Conservation (phyloP, 768 basidiomycete species). For the Leccinum longicurvipes region DNA sequence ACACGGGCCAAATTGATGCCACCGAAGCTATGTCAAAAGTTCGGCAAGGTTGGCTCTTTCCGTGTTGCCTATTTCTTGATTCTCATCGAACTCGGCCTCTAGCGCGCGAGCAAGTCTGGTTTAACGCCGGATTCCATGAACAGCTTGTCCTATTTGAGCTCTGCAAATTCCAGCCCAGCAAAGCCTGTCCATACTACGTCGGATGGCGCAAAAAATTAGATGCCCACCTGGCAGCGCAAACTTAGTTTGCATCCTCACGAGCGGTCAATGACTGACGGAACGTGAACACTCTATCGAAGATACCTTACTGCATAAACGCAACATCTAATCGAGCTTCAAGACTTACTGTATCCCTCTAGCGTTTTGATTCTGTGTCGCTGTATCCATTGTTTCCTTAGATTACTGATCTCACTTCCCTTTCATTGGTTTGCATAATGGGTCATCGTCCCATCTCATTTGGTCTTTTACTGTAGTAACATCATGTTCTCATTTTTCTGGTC, state of each 20-base stretch:
- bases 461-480: neutral
- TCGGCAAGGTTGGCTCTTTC: slow-evolving; percentile 46
- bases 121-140: slow-evolving; percentile 75
- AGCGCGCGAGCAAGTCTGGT: slow-evolving; percentile 79
- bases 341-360: slow-evolving; percentile 11
- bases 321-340: slow-evolving; percentile 15
- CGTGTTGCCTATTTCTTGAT: slow-evolving; percentile 1
- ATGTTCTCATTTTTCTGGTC: neutral
- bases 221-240: slow-evolving; percentile 39
- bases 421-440: slow-evolving; percentile 1
- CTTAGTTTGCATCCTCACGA: slow-evolving; percentile 4
- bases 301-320: slow-evolving; percentile 18
- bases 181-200: slow-evolving; percentile 58
- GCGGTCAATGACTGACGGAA: slow-evolving; percentile 9
- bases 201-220: slow-evolving; percentile 62
- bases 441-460: slow-evolving; percentile 4
- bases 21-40: slow-evolving; percentile 60
- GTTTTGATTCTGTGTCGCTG: slow-evolving; percentile 9
- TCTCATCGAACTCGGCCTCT: slow-evolving; percentile 3
- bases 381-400: slow-evolving; percentile 5
- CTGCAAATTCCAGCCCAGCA: slow-evolving; percentile 62
- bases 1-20: slow-evolving; percentile 49
- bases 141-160: slow-evolving; percentile 74
- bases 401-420: neutral
- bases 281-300: slow-evolving; percentile 10